Percentiles rank a stretch among this genome's conserved stretches.
phyloP scores from a whole-genome alignment of 192 early-diverging fungal genomes.

The Haplosporangium gracile region DNA sequence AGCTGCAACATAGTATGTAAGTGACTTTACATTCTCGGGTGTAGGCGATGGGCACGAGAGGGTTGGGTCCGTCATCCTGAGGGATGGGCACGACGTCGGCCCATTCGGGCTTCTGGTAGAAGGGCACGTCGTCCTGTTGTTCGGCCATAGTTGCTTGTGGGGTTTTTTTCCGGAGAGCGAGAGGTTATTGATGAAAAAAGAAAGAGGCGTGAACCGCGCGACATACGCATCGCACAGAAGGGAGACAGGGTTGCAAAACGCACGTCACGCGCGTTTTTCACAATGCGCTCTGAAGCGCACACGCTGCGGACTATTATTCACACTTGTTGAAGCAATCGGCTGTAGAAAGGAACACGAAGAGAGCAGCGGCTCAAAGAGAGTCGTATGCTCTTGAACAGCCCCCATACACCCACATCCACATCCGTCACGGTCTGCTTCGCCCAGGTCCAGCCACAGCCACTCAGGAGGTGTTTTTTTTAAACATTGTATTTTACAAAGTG shows the following conservation, averaged over 20 bases:
- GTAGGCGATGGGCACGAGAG: conserved; percentile 86
- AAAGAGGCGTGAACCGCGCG: not conserved
- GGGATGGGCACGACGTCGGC: conserved; percentile 78
- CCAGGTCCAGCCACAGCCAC: not conserved
- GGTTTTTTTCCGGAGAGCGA: not conserved
- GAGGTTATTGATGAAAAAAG: not conserved
- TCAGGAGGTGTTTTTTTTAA: not conserved
- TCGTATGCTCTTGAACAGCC: not conserved
- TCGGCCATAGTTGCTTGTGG: not conserved
- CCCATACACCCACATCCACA: not conserved
- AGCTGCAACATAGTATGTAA: no score
- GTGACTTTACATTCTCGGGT: conserved; percentile 74
- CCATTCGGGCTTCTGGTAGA: conserved; percentile 63
- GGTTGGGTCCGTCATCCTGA: conserved; percentile 85
- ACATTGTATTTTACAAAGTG: conserved; percentile 4
- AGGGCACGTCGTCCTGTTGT: conserved; percentile 31
- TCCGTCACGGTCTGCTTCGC: not conserved
- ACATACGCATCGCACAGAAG: not conserved
- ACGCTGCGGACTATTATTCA: not conserved
- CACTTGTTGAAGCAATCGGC: not conserved
- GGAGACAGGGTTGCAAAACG: not conserved
- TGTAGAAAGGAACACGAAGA: not conserved
- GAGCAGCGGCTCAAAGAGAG: not conserved
- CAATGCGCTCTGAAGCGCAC: not conserved
- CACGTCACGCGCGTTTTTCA: not conserved